These are phyloP conservation scores for Calophaca sinica DNA, from an alignment of 306 rosid species.

Conservation along the genomic window DNA sequence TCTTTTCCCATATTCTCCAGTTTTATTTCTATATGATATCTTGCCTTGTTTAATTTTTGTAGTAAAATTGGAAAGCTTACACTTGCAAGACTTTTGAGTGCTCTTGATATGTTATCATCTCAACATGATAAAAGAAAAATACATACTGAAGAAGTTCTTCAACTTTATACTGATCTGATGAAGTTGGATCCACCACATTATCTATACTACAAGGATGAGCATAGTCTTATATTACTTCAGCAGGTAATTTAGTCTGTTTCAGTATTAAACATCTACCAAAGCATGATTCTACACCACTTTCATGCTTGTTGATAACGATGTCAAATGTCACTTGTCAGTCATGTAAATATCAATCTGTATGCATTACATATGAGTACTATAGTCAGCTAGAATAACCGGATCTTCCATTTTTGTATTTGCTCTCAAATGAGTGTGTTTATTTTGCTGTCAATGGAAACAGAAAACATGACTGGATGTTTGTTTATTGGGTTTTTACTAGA, in stretches of 20 bases:
- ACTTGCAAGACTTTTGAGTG: slow-evolving; percentile 85
- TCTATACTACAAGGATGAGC: slow-evolving; percentile 67
- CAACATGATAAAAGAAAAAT: slow-evolving; percentile 49
- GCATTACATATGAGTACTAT: not conserved
- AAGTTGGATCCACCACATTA: slow-evolving; percentile 71
- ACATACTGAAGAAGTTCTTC: slow-evolving; percentile 69
- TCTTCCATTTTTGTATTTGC: not conserved
- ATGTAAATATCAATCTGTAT: slow-evolving; percentile 11
- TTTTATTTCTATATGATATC: slow-evolving; percentile 19
- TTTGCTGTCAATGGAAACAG: slow-evolving; percentile 1
- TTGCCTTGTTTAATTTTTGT: slow-evolving; percentile 40
- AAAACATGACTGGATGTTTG: not conserved
- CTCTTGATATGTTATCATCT: slow-evolving; percentile 65
- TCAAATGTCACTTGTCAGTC: slow-evolving; percentile 16
- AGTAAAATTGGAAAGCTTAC: slow-evolving; percentile 95
- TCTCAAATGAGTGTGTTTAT: not conserved
- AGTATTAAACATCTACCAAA: slow-evolving; percentile 19
- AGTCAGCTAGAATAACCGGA: slow-evolving; percentile 16
- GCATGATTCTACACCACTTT: not conserved
- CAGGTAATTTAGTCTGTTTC: slow-evolving; percentile 44
- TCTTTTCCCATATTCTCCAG: slow-evolving; percentile 32
- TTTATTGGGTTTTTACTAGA: not conserved
- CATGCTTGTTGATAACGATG: slow-evolving; percentile 22
- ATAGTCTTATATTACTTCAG: slow-evolving; percentile 38
- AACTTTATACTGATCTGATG: slow-evolving; percentile 72